phyloP scores from a whole-genome alignment of 805 yeast species.

The Cyberlindnera saturnus region DNA sequence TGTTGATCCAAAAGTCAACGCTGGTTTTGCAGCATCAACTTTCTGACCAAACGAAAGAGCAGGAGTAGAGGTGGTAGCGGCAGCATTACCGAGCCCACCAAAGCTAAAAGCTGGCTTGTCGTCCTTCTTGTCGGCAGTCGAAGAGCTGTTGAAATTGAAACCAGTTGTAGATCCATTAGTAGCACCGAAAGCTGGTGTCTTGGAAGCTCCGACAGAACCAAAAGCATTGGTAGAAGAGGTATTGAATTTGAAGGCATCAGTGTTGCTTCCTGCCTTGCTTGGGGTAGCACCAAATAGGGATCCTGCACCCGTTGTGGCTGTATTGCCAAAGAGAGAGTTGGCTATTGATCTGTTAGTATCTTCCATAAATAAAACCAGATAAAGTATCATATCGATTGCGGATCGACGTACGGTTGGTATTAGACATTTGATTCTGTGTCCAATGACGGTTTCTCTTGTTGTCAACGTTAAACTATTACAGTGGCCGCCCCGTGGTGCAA shows the following conservation, averaged over 20 bases:
- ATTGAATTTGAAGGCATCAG: slow-evolving; percentile 10
- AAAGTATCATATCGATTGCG: no score
- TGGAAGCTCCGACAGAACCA: slow-evolving; percentile 1
- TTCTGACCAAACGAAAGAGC: no score
- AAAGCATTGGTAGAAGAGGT: slow-evolving; percentile 1
- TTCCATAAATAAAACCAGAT: background rate
- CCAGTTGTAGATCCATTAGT: slow-evolving; percentile 10
- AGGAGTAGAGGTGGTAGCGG: background rate
- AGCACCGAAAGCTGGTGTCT: slow-evolving; percentile 4
- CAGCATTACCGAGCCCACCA: slow-evolving; percentile 4
- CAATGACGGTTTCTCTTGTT: no score
- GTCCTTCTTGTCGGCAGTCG: slow-evolving; percentile 6
- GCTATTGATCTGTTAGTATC: background rate
- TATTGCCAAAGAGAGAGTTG: slow-evolving; percentile 15
- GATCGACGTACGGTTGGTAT: no score
- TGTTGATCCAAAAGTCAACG: slow-evolving; percentile 15
- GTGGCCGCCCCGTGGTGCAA: no score
- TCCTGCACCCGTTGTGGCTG: slow-evolving; percentile 18
- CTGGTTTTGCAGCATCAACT: slow-evolving; percentile 10
- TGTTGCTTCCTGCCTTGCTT: slow-evolving; percentile 13
- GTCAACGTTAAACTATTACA: no score
- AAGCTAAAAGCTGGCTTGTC: slow-evolving; percentile 7
- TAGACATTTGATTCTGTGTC: no score
- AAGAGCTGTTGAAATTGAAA: slow-evolving; percentile 14
- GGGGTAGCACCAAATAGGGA: slow-evolving; percentile 23